Percentiles rank a stretch among this genome's conserved stretches.
Conservation (phyloP, 2,329 filamentous ascomycete genomes). For the Pyricularia grisea region DNA sequence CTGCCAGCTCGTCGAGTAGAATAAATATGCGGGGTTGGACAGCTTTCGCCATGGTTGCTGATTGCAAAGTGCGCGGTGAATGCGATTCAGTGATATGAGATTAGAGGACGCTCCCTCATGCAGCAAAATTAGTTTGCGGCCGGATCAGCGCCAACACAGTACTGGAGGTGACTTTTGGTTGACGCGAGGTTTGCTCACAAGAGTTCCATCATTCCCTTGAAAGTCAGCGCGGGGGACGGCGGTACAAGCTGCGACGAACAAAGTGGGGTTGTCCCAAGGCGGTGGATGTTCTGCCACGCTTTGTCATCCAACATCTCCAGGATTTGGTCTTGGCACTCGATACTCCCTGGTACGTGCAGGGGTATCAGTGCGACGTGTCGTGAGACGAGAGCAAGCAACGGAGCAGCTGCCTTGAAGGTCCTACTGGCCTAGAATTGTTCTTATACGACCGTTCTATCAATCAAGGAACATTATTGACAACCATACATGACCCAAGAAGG, state of each 20-base stretch:
- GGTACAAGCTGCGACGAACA: neutral
- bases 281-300: slow-evolving; percentile 12
- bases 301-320: slow-evolving; percentile 6
- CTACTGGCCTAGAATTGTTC: neutral
- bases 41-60: slow-evolving; percentile 21
- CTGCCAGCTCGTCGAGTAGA: slow-evolving; percentile 93
- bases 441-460: neutral
- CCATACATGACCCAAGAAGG: neutral
- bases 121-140: neutral
- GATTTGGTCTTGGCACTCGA: neutral
- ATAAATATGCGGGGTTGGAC: slow-evolving; percentile 92
- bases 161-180: neutral
- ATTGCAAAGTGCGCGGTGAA: neutral
- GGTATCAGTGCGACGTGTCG: neutral
- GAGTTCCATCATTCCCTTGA: neutral
- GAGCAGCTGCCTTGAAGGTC: neutral
- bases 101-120: neutral
- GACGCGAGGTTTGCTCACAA: neutral
- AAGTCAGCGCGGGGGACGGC: neutral
- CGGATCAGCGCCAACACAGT: neutral
- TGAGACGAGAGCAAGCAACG: neutral
- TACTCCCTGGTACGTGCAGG: neutral
- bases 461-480: neutral
- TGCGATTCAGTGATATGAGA: neutral
- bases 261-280: slow-evolving; percentile 5